phyloP scores from a whole-genome alignment of 2,329 filamentous ascomycete species.

The Xylariaceae sp. region DNA sequence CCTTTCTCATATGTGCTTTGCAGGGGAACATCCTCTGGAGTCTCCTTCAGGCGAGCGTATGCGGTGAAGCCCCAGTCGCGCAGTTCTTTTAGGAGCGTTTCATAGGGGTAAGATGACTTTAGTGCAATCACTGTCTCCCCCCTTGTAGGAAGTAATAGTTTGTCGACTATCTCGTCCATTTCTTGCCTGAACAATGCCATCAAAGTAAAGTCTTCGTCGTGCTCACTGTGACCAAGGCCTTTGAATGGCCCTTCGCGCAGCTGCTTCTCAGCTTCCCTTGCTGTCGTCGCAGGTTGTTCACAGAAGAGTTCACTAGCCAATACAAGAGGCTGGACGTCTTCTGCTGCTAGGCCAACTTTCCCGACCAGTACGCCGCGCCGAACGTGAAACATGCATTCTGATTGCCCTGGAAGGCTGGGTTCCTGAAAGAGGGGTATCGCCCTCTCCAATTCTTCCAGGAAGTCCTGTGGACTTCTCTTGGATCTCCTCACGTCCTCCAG shows the following conservation, averaged over 20 bases:
- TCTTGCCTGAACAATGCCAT: constrained; percentile 7
- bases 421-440: constrained; percentile 20
- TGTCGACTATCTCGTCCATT: constrained; percentile 12
- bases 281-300: constrained; percentile 1
- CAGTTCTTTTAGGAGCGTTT: constrained; percentile 16
- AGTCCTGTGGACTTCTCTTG: constrained; percentile 5
- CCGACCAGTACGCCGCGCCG: constrained; percentile 21
- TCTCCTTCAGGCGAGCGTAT: constrained; percentile 13
- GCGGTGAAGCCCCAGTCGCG: constrained; percentile 18
- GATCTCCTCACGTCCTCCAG: constrained; percentile 15
- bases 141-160: constrained; percentile 7
- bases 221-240: constrained; percentile 12
- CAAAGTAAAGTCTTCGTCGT: constrained; percentile 2
- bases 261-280: constrained; percentile 8
- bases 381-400: constrained; percentile 18
- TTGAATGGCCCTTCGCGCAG: constrained; percentile 20
- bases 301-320: constrained; percentile 25
- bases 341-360: constrained; percentile 9
- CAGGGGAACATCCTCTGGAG: background rate
- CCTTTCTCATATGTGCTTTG: no score
- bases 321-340: constrained; percentile 12
- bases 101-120: constrained; percentile 12
- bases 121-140: constrained; percentile 6
- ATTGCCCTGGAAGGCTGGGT: background rate
- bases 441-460: constrained; percentile 23